Conservation (phyloP, 495 filamentous ascomycete genomes). For the Penicillium atrosanguineum region DNA sequence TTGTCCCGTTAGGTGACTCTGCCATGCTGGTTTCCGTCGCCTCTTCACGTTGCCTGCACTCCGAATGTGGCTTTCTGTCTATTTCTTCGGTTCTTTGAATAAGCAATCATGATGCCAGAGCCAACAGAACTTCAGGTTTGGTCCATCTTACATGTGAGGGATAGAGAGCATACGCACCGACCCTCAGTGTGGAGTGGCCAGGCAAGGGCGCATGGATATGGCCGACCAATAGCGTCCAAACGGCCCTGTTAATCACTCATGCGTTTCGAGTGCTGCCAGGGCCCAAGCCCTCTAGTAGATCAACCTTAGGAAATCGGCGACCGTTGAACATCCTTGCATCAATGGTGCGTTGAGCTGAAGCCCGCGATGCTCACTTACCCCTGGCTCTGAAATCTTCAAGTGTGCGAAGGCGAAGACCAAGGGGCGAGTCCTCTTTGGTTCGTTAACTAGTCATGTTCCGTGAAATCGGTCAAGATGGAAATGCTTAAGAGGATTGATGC, state of each 20-base stretch:
- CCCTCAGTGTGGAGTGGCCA: slow-evolving; percentile 1
- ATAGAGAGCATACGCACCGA: slow-evolving; percentile 5
- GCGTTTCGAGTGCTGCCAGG: neutral
- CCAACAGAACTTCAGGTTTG: neutral
- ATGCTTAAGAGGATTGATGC: neutral
- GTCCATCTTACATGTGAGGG: slow-evolving; percentile 15
- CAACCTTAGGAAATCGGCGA: neutral
- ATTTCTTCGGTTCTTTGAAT: neutral
- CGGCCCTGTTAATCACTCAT: slow-evolving; percentile 7
- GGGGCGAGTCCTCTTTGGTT: neutral
- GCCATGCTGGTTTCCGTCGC: neutral
- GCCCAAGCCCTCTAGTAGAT: neutral
- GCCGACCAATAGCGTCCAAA: slow-evolving; percentile 1
- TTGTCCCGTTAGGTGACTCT: neutral
- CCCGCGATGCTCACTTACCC: neutral
- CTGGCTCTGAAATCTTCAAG: neutral
- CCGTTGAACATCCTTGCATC: slow-evolving; percentile 11
- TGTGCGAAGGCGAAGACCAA: neutral
- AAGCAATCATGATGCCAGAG: neutral
- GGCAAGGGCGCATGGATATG: slow-evolving; percentile 9
- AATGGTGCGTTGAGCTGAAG: neutral
- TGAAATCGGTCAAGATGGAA: neutral
- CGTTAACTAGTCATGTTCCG: neutral
- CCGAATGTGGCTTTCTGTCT: neutral
- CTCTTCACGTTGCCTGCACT: neutral